These are phyloP conservation scores for Corylus avellana DNA, from an alignment of 306 rosid genomes.

Conservation along the genomic window DNA sequence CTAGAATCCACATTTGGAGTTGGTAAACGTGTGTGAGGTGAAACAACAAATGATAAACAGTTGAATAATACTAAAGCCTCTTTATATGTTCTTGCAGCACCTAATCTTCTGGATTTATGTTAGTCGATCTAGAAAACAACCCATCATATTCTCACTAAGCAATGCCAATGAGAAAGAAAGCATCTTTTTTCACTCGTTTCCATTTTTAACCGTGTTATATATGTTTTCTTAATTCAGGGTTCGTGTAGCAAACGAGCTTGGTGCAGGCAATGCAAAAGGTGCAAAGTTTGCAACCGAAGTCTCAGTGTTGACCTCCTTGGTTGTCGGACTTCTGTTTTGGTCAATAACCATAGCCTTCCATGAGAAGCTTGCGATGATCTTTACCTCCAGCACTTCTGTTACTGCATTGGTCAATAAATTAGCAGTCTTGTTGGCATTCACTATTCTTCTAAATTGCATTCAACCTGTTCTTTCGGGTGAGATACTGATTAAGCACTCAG, in stretches of 20 bases:
- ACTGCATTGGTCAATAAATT: slow-evolving; percentile 51
- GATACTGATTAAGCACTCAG: not conserved
- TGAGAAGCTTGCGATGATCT: slow-evolving; percentile 63
- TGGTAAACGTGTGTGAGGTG: not conserved
- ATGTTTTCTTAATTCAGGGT: slow-evolving; percentile 41
- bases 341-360: slow-evolving; percentile 40
- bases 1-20: not conserved
- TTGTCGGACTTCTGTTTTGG: slow-evolving; percentile 57
- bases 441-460: slow-evolving; percentile 65
- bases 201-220: not conserved
- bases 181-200: not conserved
- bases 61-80: not conserved
- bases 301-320: slow-evolving; percentile 49
- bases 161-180: not conserved
- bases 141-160: not conserved
- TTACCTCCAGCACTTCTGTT: slow-evolving; percentile 52
- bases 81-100: not conserved
- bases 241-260: slow-evolving; percentile 72
- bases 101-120: not conserved
- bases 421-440: slow-evolving; percentile 55
- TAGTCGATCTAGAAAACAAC: not conserved
- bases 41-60: not conserved
- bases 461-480: slow-evolving; percentile 73
- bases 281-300: slow-evolving; percentile 66
- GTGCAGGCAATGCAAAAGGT: slow-evolving; percentile 62